Percentiles rank a stretch among this genome's conserved stretches.
Evolutionary conservation across 495 filamentous ascomycete genomes (phyloP).

Genomic region (Niebla homalea): DNA sequence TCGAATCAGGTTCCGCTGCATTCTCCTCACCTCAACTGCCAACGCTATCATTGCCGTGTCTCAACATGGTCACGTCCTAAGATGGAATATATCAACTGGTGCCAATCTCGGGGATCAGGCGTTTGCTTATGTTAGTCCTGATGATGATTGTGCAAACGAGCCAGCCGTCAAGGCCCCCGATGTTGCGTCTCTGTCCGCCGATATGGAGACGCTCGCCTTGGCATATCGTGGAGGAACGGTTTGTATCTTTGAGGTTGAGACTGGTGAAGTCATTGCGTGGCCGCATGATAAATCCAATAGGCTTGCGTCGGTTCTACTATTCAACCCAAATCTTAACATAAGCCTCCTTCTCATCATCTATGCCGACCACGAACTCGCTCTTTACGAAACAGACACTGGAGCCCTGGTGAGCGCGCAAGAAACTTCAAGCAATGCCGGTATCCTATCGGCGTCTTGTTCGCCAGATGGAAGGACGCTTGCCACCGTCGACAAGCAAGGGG

Average conservation of each 20-base stretch:
- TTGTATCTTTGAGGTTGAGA: slow-evolving; percentile 18
- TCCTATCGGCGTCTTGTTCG: neutral
- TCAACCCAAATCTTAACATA: slow-evolving; percentile 21
- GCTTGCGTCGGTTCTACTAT: slow-evolving; percentile 13
- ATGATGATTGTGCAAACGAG: neutral
- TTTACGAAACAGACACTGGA: slow-evolving; percentile 12
- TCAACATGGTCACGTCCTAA: slow-evolving; percentile 2
- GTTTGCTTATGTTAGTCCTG: slow-evolving; percentile 2
- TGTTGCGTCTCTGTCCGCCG: slow-evolving; percentile 9
- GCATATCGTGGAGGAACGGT: slow-evolving; percentile 15
- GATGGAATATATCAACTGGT: slow-evolving; percentile 1
- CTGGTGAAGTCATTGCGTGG: slow-evolving; percentile 16
- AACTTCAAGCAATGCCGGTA: neutral
- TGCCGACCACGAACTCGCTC: slow-evolving; percentile 17
- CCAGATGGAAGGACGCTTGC: slow-evolving; percentile 19
- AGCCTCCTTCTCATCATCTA: slow-evolving; percentile 18
- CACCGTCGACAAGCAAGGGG: slow-evolving; percentile 11
- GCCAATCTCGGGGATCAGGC: neutral
- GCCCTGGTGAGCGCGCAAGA: slow-evolving; percentile 5
- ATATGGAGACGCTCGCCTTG: slow-evolving; percentile 15
- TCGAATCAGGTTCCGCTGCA: slow-evolving; percentile 3
- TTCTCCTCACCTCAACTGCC: slow-evolving; percentile 3
- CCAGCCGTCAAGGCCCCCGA: neutral
- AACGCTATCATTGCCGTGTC: slow-evolving; percentile 2
- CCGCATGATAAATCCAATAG: slow-evolving; percentile 13